Evolutionary conservation across 768 basidiomycete genomes (phyloP).

Genomic region (button mushroom (Agaricus bisporus)): DNA sequence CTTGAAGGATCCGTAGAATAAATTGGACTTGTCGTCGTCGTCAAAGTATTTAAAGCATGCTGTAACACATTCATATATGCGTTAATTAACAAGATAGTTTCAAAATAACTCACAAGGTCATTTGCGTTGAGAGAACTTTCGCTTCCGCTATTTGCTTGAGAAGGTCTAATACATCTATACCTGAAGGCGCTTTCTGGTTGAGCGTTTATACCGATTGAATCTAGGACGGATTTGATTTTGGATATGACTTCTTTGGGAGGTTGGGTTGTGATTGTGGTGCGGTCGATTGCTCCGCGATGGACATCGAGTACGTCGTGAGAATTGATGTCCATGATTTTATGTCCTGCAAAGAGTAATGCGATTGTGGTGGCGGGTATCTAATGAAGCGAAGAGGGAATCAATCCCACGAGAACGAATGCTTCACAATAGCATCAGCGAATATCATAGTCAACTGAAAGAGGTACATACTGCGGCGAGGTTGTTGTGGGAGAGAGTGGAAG

Average conservation of each 20-base stretch:
- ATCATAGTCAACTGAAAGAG: no score
- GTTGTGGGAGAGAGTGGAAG: no score
- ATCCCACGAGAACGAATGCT: no score
- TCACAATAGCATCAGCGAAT: no score
- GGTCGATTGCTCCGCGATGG: slow-evolving; percentile 89
- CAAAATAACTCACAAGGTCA: slow-evolving; percentile 1
- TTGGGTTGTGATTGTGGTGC: slow-evolving; percentile 72
- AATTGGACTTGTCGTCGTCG: neutral
- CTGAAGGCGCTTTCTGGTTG: slow-evolving; percentile 78
- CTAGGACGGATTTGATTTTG: slow-evolving; percentile 62
- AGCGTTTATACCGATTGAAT: slow-evolving; percentile 77
- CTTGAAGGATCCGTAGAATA: slow-evolving; percentile 28
- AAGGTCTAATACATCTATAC: slow-evolving; percentile 69
- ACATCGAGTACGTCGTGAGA: slow-evolving; percentile 16
- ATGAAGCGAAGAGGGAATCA: no score
- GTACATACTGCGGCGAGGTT: no score
- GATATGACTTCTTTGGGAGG: slow-evolving; percentile 73
- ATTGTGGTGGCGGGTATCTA: no score
- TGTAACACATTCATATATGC: neutral
- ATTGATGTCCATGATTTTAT: neutral
- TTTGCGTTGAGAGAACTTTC: neutral
- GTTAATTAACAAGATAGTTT: neutral
- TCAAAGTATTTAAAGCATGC: neutral
- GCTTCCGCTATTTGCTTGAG: slow-evolving; percentile 25
- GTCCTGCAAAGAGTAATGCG: neutral